Conservation (phyloP, 176 grass and related monocot species). For the Oryza brachyantha region DNA sequence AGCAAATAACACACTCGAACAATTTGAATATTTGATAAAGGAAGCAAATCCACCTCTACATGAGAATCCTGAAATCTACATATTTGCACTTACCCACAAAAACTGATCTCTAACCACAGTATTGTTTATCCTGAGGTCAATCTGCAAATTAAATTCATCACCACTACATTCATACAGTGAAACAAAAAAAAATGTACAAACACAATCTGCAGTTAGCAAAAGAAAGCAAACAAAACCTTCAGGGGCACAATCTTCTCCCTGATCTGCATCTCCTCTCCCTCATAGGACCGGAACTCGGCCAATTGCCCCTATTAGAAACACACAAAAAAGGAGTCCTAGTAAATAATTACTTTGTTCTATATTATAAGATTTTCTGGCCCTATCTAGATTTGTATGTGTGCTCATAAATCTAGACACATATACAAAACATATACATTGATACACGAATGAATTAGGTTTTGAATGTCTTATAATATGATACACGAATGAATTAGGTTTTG, state of each 20-base stretch:
- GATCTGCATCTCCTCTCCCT: slow-evolving; percentile 95
- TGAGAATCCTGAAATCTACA: background rate
- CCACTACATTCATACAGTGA: background rate
- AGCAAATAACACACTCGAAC: background rate
- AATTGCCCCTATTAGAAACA: slow-evolving; percentile 55
- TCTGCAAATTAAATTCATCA: slow-evolving; percentile 49
- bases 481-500: too few relatives aligned
- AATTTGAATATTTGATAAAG: background rate
- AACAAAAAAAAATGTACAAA: background rate
- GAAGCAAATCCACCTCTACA: background rate
- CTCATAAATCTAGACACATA: too few relatives aligned
- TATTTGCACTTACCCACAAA: slow-evolving; percentile 59
- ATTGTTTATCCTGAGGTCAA: slow-evolving; percentile 89
- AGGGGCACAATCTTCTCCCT: slow-evolving; percentile 91
- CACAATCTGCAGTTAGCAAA: background rate
- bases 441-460: too few relatives aligned
- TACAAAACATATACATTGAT: too few relatives aligned
- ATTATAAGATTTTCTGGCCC: too few relatives aligned
- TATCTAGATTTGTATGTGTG: too few relatives aligned
- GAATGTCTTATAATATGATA: too few relatives aligned
- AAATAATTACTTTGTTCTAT: too few relatives aligned
- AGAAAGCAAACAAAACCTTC: slow-evolving; percentile 49
- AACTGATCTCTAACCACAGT: slow-evolving; percentile 86
- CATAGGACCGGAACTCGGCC: slow-evolving; percentile 84
- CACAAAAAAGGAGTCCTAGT: too few relatives aligned